Evolutionary conservation across 2,329 filamentous ascomycete species (phyloP).

Genomic region (Aspergillus pseudoterreus): DNA sequence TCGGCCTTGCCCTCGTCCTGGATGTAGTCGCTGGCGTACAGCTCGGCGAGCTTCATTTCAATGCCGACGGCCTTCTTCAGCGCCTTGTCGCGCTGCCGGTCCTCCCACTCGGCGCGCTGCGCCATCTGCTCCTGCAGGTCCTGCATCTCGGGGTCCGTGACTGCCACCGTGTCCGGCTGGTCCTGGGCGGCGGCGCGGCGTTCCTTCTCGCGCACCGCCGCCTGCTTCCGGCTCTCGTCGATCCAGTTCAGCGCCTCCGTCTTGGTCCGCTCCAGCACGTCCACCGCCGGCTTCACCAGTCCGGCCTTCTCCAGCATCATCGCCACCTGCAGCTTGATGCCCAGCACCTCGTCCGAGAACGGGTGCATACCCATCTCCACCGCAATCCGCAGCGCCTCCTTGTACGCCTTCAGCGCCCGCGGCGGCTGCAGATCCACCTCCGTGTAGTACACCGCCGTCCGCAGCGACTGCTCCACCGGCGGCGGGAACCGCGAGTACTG

Average conservation of each 20-base stretch:
- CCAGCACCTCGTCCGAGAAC: slow-evolving; percentile 85
- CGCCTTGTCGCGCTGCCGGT: slow-evolving; percentile 58
- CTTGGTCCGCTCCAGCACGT: slow-evolving; percentile 74
- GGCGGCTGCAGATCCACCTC: slow-evolving; percentile 71
- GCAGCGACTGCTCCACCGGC: slow-evolving; percentile 58
- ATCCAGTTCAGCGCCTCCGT: slow-evolving; percentile 58
- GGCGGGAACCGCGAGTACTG: slow-evolving; percentile 43
- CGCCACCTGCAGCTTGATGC: slow-evolving; percentile 79
- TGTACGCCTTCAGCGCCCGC: slow-evolving; percentile 78
- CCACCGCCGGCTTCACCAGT: slow-evolving; percentile 65
- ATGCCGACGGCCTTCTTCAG: slow-evolving; percentile 72
- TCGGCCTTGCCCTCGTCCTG: slow-evolving; percentile 71
- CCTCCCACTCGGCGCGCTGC: slow-evolving; percentile 25
- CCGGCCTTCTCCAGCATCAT: slow-evolving; percentile 74
- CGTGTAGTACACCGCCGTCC: slow-evolving; percentile 81
- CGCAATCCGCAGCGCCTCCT: slow-evolving; percentile 70
- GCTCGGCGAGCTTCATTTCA: slow-evolving; percentile 76
- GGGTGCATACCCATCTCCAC: slow-evolving; percentile 74
- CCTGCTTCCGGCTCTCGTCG: slow-evolving; percentile 20
- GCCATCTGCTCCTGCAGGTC: slow-evolving; percentile 20
- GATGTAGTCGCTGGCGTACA: slow-evolving; percentile 75
- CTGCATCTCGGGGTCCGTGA: slow-evolving; percentile 19
- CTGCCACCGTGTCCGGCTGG: slow-evolving; percentile 16
- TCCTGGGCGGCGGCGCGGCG: slow-evolving; percentile 14
- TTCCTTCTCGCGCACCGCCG: slow-evolving; percentile 8